Percentiles rank a stretch among this genome's conserved stretches.
Conservation (phyloP, 2,329 filamentous ascomycete species). For the Cordyceps pruinosa region DNA sequence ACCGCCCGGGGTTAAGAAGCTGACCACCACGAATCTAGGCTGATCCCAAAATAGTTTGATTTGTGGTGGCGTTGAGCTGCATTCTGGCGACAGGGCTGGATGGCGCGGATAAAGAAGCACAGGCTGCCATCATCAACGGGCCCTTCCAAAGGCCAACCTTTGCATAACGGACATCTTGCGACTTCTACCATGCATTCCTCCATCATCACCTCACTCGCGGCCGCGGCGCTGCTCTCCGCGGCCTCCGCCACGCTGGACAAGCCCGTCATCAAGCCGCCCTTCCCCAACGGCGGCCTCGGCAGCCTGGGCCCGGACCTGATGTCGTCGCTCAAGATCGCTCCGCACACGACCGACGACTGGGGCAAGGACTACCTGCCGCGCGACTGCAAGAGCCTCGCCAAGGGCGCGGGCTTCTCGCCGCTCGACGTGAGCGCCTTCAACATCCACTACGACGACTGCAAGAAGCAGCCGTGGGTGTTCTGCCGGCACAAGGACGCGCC, state of each 20-base stretch:
- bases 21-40: not conserved
- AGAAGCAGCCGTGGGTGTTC: conserved; percentile 22
- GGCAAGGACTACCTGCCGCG: conserved; percentile 17
- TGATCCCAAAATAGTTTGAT: not conserved
- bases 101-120: not conserved
- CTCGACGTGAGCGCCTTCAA: conserved; percentile 21
- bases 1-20: not conserved
- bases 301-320: conserved; percentile 11
- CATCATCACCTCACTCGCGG: not conserved
- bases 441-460: conserved; percentile 23
- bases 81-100: not conserved
- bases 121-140: not conserved
- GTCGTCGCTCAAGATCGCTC: conserved; percentile 9
- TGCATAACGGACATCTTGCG: not conserved
- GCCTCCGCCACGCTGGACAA: conserved; percentile 9
- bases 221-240: not conserved
- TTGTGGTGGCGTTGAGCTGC: not conserved
- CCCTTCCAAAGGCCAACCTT: not conserved
- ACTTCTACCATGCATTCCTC: not conserved
- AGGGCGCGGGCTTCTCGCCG: conserved; percentile 15
- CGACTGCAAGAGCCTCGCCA: conserved; percentile 17
- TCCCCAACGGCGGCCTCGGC: conserved; percentile 10
- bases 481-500: conserved; percentile 23
- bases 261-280: conserved; percentile 10
- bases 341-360: conserved; percentile 18